Evolutionary conservation across 768 basidiomycete genomes (phyloP), one percentile per base, ranked within the genome.

Genomic region (Kwoniella botswanensis): DNA sequence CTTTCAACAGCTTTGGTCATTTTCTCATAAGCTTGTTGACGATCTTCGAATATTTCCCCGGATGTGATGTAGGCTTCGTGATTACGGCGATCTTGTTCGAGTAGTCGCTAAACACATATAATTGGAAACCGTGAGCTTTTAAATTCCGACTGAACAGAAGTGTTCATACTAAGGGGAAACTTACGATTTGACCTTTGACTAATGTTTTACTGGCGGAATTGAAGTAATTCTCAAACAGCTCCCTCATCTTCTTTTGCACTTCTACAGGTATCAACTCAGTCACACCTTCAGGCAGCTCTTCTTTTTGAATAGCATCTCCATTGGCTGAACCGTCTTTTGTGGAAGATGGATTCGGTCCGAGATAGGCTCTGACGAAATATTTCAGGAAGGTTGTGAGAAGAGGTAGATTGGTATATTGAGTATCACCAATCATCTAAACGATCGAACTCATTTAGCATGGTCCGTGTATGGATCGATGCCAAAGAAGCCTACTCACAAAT

Each of bases 31-130:
- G 93, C 94, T 83, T 98, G 95, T 82, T 98, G 96, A 43, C 97
- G 89, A 82, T 99, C 97, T 80, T 99, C 97, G 76, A 99, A 99
- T 72, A 99, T 98, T 84, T 99, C 96, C 29, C 97, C 97, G 2
- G 95, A 98, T 42, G 95, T 93, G 75, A 99, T 98, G 81, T 99
- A 99, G 68, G 97, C 97, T 86, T 99, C 97, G 81, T 98, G 96
- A 78, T 99, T 99, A 62, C 92, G 88, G 72, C 91, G 90, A 83
- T 98, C 97, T 85, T 97, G 95, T 74, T 97, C 94, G 90, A 98
- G 94, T 57, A 99, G 86, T 59, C 91, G 90, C 96, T 98, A 78
- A 35, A 63, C 62, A 35, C 35, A 9, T 6, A 9, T 35, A 35
- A 4, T 6, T 35, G 35, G 35, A 35, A 35, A 18, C 35, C 63